A percentile compares a stretch with the other conserved stretches of the same genome.
Evolutionary conservation across 2,329 filamentous ascomycete species (phyloP).

Genomic region (Ambrosiella cleistominuta): DNA sequence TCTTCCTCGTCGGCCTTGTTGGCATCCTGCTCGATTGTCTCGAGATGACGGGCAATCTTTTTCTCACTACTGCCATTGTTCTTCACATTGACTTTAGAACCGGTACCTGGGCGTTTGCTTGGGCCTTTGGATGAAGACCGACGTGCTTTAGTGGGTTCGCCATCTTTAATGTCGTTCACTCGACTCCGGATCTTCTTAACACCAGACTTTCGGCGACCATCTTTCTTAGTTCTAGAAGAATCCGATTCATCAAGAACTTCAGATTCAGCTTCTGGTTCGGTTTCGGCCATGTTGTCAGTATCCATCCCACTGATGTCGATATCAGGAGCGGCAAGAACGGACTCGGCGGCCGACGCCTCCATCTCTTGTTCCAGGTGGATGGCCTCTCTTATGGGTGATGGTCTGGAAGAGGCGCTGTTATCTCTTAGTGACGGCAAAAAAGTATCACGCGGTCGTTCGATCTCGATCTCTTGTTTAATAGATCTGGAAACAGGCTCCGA

Average conservation of each 20-base stretch:
- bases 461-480: neutral
- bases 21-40: slow-evolving; percentile 30
- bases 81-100: slow-evolving; percentile 41
- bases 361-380: neutral
- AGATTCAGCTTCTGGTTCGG: slow-evolving; percentile 12
- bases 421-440: slow-evolving; percentile 7
- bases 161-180: slow-evolving; percentile 32
- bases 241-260: slow-evolving; percentile 13
- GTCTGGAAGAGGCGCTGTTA: slow-evolving; percentile 4
- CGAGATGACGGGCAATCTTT: slow-evolving; percentile 21
- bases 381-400: slow-evolving; percentile 1
- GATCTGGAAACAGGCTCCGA: slow-evolving; percentile 38
- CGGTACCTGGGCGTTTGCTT: slow-evolving; percentile 42
- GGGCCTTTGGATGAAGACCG: slow-evolving; percentile 35
- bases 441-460: slow-evolving; percentile 3
- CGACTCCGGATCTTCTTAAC: slow-evolving; percentile 27
- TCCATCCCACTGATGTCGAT: slow-evolving; percentile 7
- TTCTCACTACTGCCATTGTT: slow-evolving; percentile 32
- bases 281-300: slow-evolving; percentile 9
- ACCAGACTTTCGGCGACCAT: slow-evolving; percentile 10
- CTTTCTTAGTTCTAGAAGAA: slow-evolving; percentile 13
- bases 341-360: neutral
- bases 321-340: slow-evolving; percentile 8
- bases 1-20: slow-evolving; percentile 12
- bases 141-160: slow-evolving; percentile 32